Evolutionary conservation across 1,139 yeast species (phyloP), one percentile per base, ranked within the genome.

Genomic region (Debaryomyces psychrophilus): DNA sequence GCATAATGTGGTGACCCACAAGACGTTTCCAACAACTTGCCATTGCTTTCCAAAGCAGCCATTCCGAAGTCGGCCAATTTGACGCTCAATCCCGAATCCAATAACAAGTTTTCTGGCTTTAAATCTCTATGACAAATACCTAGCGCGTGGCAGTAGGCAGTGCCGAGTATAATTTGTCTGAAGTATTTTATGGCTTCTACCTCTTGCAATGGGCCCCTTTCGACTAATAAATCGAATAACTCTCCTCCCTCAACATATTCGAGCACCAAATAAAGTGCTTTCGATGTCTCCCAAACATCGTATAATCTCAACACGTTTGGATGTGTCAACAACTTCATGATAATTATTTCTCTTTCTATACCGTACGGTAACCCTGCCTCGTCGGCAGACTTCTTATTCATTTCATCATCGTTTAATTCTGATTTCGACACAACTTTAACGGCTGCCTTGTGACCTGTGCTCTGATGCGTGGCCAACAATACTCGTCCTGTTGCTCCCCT

Each of bases 1-100:
- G 95, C 95, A 63, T 87, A 87, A 67, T 87, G 95, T 17, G 95
- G 95, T 33, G 90, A 84, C 2, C 95, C 95, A 70, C 95, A 87
- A 11, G 88, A 81, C 8, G 95, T 87, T 62, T 85, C 90, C 45
- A 87, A 69, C 47, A 87, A 67, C 62, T 81, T 83, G 37, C 85
- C 87, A 48, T 83, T 83, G 50, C 85, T 77, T 64, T 87, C 92
- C 52, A 87, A 69, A 22, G 95, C 93, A 22, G 95, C 95, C 95
- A 87, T 87, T 43, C 95, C 95, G 59, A 87, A 87, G 65, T 87
- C 95, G 6, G 95, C 95, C 55, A 87, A 81, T 59, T 87, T 87
- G 44, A 87, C 87, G 54, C 82, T 83, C 46, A 82, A 75, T 45
- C 82, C 75, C 38, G 81, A 79, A 63, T 87, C 93, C 31, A 87